These are phyloP conservation scores for Epichloe sibirici DNA, from an alignment of 2,329 filamentous ascomycete genomes.

Conservation along the genomic window DNA sequence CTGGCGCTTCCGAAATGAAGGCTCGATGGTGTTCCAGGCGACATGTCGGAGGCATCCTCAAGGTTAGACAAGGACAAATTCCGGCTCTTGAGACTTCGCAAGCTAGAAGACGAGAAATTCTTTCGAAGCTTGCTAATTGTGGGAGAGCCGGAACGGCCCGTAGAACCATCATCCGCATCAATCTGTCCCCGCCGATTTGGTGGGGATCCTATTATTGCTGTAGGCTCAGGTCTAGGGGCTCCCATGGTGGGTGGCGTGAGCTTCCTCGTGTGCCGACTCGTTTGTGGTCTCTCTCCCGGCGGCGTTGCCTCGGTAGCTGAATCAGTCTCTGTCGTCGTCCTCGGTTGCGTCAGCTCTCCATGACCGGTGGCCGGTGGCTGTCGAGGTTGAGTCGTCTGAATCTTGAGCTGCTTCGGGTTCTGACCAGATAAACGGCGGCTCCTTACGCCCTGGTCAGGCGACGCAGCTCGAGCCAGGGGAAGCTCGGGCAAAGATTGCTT, in stretches of 20 bases:
- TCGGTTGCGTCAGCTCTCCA: conserved; percentile 1
- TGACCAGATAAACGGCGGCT: conserved; percentile 70
- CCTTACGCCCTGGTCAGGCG: conserved; percentile 45
- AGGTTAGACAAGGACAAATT: conserved; percentile 56
- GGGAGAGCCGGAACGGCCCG: conserved; percentile 40
- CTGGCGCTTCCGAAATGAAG: conserved; percentile 48
- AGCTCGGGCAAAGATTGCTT: conserved; percentile 33
- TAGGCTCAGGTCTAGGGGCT: conserved; percentile 6
- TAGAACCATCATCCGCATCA: conserved; percentile 25
- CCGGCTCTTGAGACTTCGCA: conserved; percentile 60
- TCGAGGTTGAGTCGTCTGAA: conserved; percentile 52
- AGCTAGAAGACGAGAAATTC: conserved; percentile 58
- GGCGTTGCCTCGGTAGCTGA: conserved; percentile 7
- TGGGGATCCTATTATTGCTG: conserved; percentile 15
- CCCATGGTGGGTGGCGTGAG: conserved; percentile 4
- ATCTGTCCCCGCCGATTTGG: conserved; percentile 20
- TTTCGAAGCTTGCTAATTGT: conserved; percentile 41
- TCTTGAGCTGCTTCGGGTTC: conserved; percentile 73
- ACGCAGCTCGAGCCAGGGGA: conserved; percentile 21
- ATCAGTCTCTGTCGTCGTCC: conserved; percentile 5
- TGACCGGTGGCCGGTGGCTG: conserved; percentile 10
- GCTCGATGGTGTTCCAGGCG: conserved; percentile 63
- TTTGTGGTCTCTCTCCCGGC: conserved; percentile 2
- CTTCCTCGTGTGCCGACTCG: conserved; percentile 1
- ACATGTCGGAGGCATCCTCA: conserved; percentile 52